Conservation (phyloP, 2,329 filamentous ascomycete species). For the Colletotrichum sp. region DNA sequence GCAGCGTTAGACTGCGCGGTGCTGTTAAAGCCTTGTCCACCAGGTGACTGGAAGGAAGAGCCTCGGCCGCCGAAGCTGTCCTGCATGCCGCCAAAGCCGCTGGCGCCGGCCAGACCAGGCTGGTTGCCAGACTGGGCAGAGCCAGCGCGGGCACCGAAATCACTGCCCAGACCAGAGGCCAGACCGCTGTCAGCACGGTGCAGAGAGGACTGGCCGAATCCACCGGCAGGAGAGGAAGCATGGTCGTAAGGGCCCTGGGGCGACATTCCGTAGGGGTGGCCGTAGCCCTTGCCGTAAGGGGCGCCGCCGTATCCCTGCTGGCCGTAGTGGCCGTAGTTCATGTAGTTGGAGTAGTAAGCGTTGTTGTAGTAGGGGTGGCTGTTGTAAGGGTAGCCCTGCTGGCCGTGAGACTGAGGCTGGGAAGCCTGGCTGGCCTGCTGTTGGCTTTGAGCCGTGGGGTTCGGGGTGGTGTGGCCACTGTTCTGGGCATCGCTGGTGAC, state of each 20-base stretch:
- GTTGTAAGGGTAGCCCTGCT: constrained; percentile 56
- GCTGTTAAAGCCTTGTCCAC: constrained; percentile 57
- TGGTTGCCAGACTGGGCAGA: constrained; percentile 55
- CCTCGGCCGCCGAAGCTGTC: constrained; percentile 60
- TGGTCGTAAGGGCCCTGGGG: constrained; percentile 64
- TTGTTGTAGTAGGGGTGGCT: constrained; percentile 66
- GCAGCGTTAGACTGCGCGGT: constrained; percentile 51
- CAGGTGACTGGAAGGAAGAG: constrained; percentile 60
- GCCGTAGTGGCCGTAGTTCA: constrained; percentile 57
- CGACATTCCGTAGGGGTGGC: constrained; percentile 61
- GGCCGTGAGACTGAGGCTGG: constrained; percentile 49
- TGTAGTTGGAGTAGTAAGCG: constrained; percentile 68
- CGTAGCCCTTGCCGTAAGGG: constrained; percentile 64
- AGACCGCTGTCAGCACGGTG: constrained; percentile 56
- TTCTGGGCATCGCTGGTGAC: constrained; percentile 74
- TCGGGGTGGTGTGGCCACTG: constrained; percentile 90
- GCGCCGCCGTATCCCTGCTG: constrained; percentile 54
- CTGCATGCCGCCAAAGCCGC: constrained; percentile 58
- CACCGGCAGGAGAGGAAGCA: constrained; percentile 54
- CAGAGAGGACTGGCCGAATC: constrained; percentile 59
- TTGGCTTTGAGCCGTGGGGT: constrained; percentile 69
- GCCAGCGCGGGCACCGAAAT: constrained; percentile 54
- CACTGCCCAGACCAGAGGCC: constrained; percentile 54
- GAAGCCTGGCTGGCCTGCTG: constrained; percentile 46
- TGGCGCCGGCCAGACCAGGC: constrained; percentile 50